Conservation (phyloP, 352 stramenopile genomes). For the Albugo laibachii region DNA sequence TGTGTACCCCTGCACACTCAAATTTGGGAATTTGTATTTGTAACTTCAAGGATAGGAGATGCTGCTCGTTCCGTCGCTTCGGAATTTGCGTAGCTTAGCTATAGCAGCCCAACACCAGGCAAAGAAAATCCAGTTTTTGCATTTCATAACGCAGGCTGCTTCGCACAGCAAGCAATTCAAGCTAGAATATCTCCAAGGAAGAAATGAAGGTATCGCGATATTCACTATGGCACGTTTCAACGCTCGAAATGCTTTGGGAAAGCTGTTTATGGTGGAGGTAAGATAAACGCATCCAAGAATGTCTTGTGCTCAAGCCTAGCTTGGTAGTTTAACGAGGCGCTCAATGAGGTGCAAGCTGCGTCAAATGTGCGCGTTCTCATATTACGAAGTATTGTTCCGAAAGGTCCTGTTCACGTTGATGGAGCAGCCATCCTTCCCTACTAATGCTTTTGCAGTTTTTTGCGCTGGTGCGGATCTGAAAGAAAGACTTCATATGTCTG, state of each 20-base stretch:
- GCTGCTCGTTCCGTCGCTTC: too few relatives aligned
- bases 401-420: slow-evolving; percentile 9
- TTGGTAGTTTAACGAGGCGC: slow-evolving; percentile 22
- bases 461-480: slow-evolving; percentile 82
- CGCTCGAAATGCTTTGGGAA: slow-evolving; percentile 53
- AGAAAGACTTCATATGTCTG: slow-evolving; percentile 76
- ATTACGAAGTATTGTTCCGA: slow-evolving; percentile 43
- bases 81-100: too few relatives aligned
- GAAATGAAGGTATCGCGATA: slow-evolving; percentile 34
- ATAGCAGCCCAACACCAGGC: too few relatives aligned
- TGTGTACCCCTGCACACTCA: too few relatives aligned
- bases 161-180: neutral
- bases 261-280: slow-evolving; percentile 55
- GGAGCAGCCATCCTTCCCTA: neutral
- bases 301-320: neutral
- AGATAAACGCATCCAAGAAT: neutral
- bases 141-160: too few relatives aligned
- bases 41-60: too few relatives aligned
- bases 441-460: slow-evolving; percentile 29
- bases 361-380: slow-evolving; percentile 60
- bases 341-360: slow-evolving; percentile 46
- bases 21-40: too few relatives aligned
- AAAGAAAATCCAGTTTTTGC: too few relatives aligned
- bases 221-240: slow-evolving; percentile 62
- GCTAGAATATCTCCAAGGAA: slow-evolving; percentile 30